Percentiles rank a stretch among this genome's conserved stretches.
phyloP scores from a whole-genome alignment of 352 stramenopile species.

The Vaucheria bursata region DNA sequence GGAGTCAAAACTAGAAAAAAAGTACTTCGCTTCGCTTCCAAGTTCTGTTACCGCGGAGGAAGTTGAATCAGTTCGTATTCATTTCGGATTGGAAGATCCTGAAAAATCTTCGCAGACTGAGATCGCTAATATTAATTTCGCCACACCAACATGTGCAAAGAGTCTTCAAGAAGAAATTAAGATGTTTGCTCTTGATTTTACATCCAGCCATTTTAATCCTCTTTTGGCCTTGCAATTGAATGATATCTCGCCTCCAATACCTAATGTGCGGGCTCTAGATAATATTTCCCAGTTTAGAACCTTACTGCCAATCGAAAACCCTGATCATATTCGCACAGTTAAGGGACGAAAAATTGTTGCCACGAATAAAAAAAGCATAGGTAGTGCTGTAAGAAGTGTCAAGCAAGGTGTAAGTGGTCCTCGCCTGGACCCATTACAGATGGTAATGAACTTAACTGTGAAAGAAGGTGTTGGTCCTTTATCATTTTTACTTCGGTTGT shows the following conservation, averaged over 20 bases:
- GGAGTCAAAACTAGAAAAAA: slow-evolving; percentile 19
- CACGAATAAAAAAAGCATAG: no score
- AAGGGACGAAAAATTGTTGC: no score
- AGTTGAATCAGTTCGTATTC: background rate
- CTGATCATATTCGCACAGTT: background rate
- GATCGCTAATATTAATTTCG: background rate
- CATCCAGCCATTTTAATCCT: background rate
- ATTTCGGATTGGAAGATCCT: background rate
- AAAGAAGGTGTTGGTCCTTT: slow-evolving; percentile 12
- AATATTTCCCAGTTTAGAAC: slow-evolving; percentile 23
- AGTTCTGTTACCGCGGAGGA: slow-evolving; percentile 10
- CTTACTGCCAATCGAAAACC: slow-evolving; percentile 5
- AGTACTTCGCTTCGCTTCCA: slow-evolving; percentile 29
- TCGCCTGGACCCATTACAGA: background rate
- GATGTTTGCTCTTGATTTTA: background rate
- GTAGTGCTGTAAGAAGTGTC: no score
- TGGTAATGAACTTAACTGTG: background rate
- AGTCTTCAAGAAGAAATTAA: background rate
- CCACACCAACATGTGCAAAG: no score
- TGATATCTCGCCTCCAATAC: slow-evolving; percentile 7
- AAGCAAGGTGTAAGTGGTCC: no score
- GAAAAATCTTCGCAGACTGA: background rate
- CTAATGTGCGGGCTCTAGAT: slow-evolving; percentile 25
- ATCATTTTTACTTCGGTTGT: slow-evolving; percentile 19
- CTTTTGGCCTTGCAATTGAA: background rate